Conservation (phyloP, 1,284 basidiomycete genomes). For the Farysia itapuensis region DNA sequence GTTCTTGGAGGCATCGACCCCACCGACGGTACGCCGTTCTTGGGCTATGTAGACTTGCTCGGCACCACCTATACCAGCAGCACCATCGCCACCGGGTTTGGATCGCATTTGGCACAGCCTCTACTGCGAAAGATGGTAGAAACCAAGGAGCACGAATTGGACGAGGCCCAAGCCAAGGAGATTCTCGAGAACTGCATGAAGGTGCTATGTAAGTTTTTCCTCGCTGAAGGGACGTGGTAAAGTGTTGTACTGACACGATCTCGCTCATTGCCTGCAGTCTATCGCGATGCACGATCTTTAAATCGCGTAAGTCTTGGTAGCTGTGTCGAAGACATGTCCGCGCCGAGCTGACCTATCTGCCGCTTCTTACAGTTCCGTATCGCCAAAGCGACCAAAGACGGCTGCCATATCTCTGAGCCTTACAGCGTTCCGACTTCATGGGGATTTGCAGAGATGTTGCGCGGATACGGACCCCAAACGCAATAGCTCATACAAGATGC, state of each 20-base stretch:
- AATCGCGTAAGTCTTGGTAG: too few species aligned
- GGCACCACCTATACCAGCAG: conserved; percentile 92
- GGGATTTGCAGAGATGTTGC: conserved; percentile 87
- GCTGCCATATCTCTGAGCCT: conserved; percentile 79
- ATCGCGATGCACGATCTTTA: conserved; percentile 91
- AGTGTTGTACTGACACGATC: too few species aligned
- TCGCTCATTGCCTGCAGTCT: too few species aligned
- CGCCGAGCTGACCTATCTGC: too few species aligned
- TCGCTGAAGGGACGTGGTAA: too few species aligned
- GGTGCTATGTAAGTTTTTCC: too few species aligned
- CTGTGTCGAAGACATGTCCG: too few species aligned
- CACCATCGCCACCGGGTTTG: conserved; percentile 95
- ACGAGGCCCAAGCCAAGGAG: conserved; percentile 75
- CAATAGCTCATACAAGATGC: too few species aligned
- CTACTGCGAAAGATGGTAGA: conserved; percentile 87
- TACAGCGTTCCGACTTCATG: conserved; percentile 77
- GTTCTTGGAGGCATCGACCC: conserved; percentile 71
- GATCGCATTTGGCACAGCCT: conserved; percentile 90
- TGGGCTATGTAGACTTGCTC: conserved; percentile 93
- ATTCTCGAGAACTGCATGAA: conserved; percentile 86
- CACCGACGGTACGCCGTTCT: conserved; percentile 49
- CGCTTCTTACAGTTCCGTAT: too few species aligned
- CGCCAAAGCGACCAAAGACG: conserved; percentile 78
- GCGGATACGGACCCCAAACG: conserved; percentile 66
- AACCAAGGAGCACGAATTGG: conserved; percentile 73